Evolutionary conservation across 2,329 filamentous ascomycete genomes (phyloP).

Genomic region (Penicillium sp.): DNA sequence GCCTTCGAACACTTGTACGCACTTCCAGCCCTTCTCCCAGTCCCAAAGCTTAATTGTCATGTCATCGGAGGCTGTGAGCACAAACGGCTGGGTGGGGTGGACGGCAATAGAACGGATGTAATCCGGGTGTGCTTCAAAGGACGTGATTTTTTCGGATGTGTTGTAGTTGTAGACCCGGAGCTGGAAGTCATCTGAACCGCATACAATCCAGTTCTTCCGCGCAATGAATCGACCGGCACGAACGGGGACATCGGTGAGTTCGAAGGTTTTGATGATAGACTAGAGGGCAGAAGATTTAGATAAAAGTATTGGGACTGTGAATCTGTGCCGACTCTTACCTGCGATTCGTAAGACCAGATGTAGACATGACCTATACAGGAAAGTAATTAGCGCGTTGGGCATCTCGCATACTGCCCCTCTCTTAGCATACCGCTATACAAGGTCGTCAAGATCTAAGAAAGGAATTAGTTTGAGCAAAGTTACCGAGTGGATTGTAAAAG

Average conservation of each 20-base stretch:
- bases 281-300: slow-evolving; percentile 28
- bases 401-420: slow-evolving; percentile 5
- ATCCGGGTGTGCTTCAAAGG: slow-evolving; percentile 94
- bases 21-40: slow-evolving; percentile 98
- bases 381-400: slow-evolving; percentile 20
- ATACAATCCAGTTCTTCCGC: slow-evolving; percentile 98
- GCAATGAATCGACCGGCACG: slow-evolving; percentile 93
- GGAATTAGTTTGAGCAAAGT: slow-evolving; percentile 18
- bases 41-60: slow-evolving; percentile 99
- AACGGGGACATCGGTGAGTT: slow-evolving; percentile 95
- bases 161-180: slow-evolving; percentile 96
- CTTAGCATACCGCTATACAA: slow-evolving; percentile 72
- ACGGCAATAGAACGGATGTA: slow-evolving; percentile 96
- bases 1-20: slow-evolving; percentile 90
- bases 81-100: slow-evolving; percentile 89
- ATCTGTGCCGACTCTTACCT: slow-evolving; percentile 39
- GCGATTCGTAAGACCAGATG: slow-evolving; percentile 97
- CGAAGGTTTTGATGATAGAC: slow-evolving; percentile 96
- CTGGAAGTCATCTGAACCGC: slow-evolving; percentile 86
- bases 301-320: background rate
- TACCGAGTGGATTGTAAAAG: slow-evolving; percentile 5
- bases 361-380: slow-evolving; percentile 71
- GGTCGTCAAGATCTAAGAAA: slow-evolving; percentile 65
- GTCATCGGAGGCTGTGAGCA: slow-evolving; percentile 91
- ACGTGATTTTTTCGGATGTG: slow-evolving; percentile 95